Base-by-base conservation (phyloP, 441 rosid species). In the Biscutella laevigata region DNA sequence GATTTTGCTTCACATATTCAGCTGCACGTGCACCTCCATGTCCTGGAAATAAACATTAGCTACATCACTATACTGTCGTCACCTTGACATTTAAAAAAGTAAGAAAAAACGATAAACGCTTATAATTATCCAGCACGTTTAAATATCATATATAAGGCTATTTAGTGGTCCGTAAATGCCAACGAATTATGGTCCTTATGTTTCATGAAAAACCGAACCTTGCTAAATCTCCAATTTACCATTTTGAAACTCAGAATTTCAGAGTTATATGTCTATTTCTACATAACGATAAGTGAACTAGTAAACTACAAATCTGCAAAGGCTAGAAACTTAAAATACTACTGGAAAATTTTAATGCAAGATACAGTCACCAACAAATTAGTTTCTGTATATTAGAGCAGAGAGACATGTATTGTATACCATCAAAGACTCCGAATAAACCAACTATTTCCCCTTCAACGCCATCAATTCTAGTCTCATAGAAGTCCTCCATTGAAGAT, bases 21-120 rank as follows among this genome's bases (percentile, higher is more conserved):
- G 99, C 99, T 49, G 99, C 99, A 28, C 99, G 86, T 53, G 87
- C 90, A 66, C 99, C 99, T 47, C 99, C 99, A 71, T 94, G 99
- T 56, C 99, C 99, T 94, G 74, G 68, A 73, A 65, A 70, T n/a
- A 57, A 37, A 13, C 42, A 63, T 27, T 11, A 42, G 38, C 42
- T 37, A 14, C 21, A 51, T 66, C 34, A 68, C 10, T 3, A 63
- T 7, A 7, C 7, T 7, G 9, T 8, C 22, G 17, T 26, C 14
- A 49, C 19, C 19, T 19, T 64, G 39, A n/a, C 12, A 46, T 7
- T 30, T 30, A 1, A 9, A 34, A 7, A 1, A 20, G 4, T 10
- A 35, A 28, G 25, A 7, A 5, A 36, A 53, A 29, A 17, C 5
- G 20, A 43, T 7, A 42, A 51, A 33, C 9, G 22, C 44, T n/a